These are phyloP conservation scores for Ajuga reptans DNA, from an alignment of 305 asterid species.

Conservation along the genomic window DNA sequence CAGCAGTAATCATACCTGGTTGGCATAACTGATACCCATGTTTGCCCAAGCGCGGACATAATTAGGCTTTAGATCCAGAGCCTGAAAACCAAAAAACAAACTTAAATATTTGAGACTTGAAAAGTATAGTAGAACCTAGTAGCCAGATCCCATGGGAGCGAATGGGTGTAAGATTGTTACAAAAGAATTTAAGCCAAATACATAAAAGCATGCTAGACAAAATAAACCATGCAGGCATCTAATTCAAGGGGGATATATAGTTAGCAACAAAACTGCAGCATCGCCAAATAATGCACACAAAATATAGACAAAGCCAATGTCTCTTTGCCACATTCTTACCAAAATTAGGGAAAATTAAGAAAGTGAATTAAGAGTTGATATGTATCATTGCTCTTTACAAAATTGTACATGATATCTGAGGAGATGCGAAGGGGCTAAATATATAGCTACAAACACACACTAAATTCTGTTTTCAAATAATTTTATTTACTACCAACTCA, in stretches of 20 bases:
- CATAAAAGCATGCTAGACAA: background rate
- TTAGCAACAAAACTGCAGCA: background rate
- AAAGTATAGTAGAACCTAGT: constrained; percentile 16
- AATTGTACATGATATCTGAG: constrained; percentile 1
- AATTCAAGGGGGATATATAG: background rate
- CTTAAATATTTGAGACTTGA: constrained; percentile 8
- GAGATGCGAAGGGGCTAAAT: background rate
- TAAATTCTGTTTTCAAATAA: background rate
- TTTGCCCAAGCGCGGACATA: constrained; percentile 99
- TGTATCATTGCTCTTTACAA: background rate
- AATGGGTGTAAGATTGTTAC: background rate
- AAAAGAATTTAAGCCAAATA: background rate
- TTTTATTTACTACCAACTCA: background rate
- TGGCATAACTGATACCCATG: constrained; percentile 99
- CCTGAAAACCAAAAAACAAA: constrained; percentile 44
- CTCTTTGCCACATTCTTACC: background rate
- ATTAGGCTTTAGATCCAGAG: constrained; percentile 92
- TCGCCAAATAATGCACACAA: background rate
- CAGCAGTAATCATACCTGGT: constrained; percentile 54
- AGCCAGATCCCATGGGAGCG: background rate
- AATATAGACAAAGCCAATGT: background rate
- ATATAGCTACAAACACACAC: background rate
- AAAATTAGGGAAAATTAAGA: background rate
- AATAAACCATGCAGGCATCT: background rate
- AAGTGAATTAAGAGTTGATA: background rate